These are phyloP conservation scores for Cryphonectria parasitica DNA, from an alignment of 2,329 filamentous ascomycete genomes.

Conservation along the genomic window DNA sequence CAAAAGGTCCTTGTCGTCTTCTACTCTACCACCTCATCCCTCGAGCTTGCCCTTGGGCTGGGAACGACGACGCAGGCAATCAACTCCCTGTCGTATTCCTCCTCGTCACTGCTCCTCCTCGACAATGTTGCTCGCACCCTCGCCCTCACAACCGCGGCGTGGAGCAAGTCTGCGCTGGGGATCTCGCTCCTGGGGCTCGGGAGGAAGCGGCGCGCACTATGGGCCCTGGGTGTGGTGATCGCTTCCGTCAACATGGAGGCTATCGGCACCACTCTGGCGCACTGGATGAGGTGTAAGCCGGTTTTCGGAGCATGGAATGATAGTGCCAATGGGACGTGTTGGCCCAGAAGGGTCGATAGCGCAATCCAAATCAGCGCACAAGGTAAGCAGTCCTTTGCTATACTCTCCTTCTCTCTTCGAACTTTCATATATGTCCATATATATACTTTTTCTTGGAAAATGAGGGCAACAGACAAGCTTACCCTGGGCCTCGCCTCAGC, in stretches of 20 bases:
- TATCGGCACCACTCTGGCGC: conserved; percentile 14
- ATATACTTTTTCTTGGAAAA: too few species aligned
- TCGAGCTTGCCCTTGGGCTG: conserved; percentile 22
- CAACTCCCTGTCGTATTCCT: background rate
- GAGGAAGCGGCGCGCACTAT: conserved; percentile 1
- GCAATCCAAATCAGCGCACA: conserved; percentile 11
- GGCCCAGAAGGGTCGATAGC: background rate
- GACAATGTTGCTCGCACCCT: conserved; percentile 22
- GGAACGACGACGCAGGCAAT: background rate
- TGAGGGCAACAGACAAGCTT: background rate
- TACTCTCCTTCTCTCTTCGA: background rate
- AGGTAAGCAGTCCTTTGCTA: background rate
- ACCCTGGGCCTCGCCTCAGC: background rate
- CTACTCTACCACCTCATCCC: conserved; percentile 18
- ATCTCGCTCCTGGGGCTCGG: conserved; percentile 17
- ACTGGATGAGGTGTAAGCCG: conserved; percentile 25
- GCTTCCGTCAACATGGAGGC: conserved; percentile 10
- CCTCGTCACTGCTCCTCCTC: conserved; percentile 18
- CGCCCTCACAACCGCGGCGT: conserved; percentile 15
- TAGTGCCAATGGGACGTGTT: conserved; percentile 6
- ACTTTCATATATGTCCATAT: too few species aligned
- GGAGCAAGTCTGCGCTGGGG: conserved; percentile 21
- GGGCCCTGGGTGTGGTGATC: conserved; percentile 10
- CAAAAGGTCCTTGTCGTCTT: conserved; percentile 20
- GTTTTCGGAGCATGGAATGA: conserved; percentile 5